A percentile compares a stretch with the other conserved stretches of the same genome.
Evolutionary conservation across 257 asterid genomes (phyloP).

Genomic region (Nicotiana sylvestris): DNA sequence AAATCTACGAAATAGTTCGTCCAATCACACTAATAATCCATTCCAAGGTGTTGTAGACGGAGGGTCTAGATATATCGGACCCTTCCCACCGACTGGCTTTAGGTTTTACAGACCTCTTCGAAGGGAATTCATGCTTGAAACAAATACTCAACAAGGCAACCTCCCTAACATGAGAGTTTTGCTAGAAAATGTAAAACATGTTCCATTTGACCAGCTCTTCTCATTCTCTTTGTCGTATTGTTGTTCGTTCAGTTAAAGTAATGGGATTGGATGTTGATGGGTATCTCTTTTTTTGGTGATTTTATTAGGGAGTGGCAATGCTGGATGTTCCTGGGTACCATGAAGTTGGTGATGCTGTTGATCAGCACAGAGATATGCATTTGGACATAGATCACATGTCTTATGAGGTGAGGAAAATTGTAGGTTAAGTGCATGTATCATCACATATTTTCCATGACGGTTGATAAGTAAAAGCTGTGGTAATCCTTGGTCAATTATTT

Average conservation of each 20-base stretch:
- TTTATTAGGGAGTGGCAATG: conserved; percentile 55
- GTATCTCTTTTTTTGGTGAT: conserved; percentile 6
- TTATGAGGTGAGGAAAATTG: conserved; percentile 54
- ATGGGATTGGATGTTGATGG: background rate
- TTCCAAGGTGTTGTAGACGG: conserved; percentile 41
- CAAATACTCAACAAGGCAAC: conserved; percentile 40
- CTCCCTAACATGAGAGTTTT: conserved; percentile 65
- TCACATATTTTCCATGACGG: background rate
- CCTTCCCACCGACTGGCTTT: conserved; percentile 50
- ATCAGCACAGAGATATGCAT: conserved; percentile 67
- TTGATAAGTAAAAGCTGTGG: background rate
- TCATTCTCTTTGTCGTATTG: background rate
- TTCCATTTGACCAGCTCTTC: background rate
- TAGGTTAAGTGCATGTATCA: background rate
- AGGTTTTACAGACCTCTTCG: conserved; percentile 50
- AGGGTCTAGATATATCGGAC: conserved; percentile 42
- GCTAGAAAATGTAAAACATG: conserved; percentile 62
- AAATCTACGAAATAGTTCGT: conserved; percentile 28
- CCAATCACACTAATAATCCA: conserved; percentile 28
- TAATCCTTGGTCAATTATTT: background rate
- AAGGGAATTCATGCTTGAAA: conserved; percentile 47
- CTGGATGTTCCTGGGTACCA: conserved; percentile 56
- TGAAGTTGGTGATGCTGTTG: conserved; percentile 45
- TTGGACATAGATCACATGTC: conserved; percentile 51
- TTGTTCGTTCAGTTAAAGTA: background rate